Evolutionary conservation across 164 flowering plant species (phyloP), one percentile per base, ranked within the genome.

Genomic region (Aristolochia californica): DNA sequence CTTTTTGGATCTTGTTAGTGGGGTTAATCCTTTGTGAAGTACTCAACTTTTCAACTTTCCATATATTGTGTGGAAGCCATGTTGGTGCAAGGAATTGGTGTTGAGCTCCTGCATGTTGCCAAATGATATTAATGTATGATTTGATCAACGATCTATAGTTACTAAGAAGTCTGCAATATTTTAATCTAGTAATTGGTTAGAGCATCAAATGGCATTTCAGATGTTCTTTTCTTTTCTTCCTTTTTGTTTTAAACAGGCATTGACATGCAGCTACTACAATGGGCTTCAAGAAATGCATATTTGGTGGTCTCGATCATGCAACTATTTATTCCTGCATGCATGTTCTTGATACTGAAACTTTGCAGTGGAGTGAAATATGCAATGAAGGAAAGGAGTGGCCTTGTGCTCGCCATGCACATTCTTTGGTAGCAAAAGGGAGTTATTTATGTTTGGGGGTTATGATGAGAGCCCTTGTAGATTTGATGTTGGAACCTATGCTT

Each of bases 261-360:
- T 87, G 98, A 25, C 98, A 93, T 77, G 86, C 98, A 50, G 91
- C 98, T 57, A 94, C 91, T 48, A 83, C 68, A 56, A 72, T 79
- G 45, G 94, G 85, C 18, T 74, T 82, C 55, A 77, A 79, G 23
- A 80, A 89, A 44, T 93, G 82, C 70, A 77, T 89, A 47, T 87
- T 74, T 75, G 98, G 97, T 28, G 97, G 98, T 44, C 84, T 93
- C 57, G 62, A 77, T 68, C 69, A 74, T 74, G 83, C 78, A 45
- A 38, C 27, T 30, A 55, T 87, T 52, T 77, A 51, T 68, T 82
- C 94, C 56, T 78, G 89, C 52, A 61, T 87, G 66, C 65, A 75
- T 71, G 81, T 81, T 20, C 77, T 93, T 28, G 85, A 87, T 58
- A 82, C 86, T 13, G 64, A 65, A 40, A 78, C 28, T 55, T 66